These are phyloP conservation scores for Tetrahymena elliotti DNA, from an alignment of 73 alveolate genomes.

Conservation along the genomic window DNA sequence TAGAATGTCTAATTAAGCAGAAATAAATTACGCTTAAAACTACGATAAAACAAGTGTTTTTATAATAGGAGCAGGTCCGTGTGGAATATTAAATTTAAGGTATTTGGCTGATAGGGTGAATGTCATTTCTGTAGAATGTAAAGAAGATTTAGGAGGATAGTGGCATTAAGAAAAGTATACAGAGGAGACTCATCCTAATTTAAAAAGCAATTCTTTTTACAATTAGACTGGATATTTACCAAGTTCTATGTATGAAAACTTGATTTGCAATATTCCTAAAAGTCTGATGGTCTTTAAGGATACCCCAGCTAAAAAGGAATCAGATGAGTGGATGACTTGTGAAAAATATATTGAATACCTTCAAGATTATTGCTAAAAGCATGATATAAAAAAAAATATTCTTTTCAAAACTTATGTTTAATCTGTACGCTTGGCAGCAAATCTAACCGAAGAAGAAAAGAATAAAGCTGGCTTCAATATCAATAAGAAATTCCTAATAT, in stretches of 20 bases:
- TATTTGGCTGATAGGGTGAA: not conserved
- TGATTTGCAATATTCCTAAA: not conserved
- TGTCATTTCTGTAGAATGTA: not conserved
- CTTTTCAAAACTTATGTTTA: not conserved
- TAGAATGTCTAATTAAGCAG: not conserved
- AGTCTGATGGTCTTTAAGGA: not conserved
- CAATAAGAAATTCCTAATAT: not conserved
- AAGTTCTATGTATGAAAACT: not conserved
- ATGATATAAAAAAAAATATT: not conserved
- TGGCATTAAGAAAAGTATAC: not conserved
- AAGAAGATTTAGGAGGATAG: not conserved
- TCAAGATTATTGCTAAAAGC: not conserved
- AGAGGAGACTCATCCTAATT: not conserved
- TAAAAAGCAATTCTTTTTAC: not conserved
- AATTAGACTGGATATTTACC: not conserved
- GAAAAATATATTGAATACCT: not conserved
- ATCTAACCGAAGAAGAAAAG: not conserved
- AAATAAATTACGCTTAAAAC: not conserved
- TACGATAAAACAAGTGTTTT: not conserved
- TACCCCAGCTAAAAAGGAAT: not conserved
- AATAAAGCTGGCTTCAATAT: not conserved
- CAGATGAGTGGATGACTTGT: not conserved
- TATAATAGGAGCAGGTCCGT: constrained; percentile 11
- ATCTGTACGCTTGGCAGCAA: not conserved
- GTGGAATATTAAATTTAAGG: not conserved